Conservation (phyloP, 306 rosid species). For the Adenanthera pavonina region DNA sequence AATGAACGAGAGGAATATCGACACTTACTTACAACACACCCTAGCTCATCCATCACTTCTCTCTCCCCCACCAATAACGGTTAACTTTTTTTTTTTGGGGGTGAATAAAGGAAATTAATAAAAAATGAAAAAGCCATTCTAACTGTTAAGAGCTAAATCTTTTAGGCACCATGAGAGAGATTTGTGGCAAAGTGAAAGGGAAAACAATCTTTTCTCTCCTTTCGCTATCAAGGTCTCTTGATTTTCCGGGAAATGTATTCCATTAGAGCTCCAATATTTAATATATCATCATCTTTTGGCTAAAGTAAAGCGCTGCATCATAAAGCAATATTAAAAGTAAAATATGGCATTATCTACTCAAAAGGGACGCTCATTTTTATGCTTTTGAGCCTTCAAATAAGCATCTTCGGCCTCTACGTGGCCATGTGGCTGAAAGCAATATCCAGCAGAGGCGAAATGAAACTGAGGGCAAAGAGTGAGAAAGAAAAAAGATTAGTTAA, state of each 20-base stretch:
- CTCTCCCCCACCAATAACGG: constrained; percentile 59
- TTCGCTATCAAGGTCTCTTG: constrained; percentile 49
- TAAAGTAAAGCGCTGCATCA: constrained; percentile 84
- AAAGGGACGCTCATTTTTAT: constrained; percentile 94
- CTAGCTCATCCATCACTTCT: constrained; percentile 43
- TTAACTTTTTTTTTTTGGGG: constrained; percentile 36
- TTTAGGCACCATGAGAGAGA: constrained; percentile 53
- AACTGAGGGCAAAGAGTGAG: constrained; percentile 31
- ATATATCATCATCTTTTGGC: constrained; percentile 58
- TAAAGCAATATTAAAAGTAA: constrained; percentile 93
- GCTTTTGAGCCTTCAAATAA: constrained; percentile 87
- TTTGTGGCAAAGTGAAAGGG: constrained; percentile 63
- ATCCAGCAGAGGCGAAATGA: constrained; percentile 54
- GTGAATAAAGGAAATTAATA: too few relatives aligned
- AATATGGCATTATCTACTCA: constrained; percentile 99
- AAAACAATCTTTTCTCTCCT: constrained; percentile 54
- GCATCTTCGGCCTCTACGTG: constrained; percentile 89
- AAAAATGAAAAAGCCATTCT: constrained; percentile 32
- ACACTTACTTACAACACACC: constrained; percentile 59
- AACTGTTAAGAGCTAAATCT: constrained; percentile 39
- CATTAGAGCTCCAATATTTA: constrained; percentile 48
- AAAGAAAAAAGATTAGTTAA: constrained; percentile 44
- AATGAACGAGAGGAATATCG: constrained; percentile 68
- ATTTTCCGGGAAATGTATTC: constrained; percentile 52
- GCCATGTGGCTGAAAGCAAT: constrained; percentile 96